Conservation (phyloP, 768 basidiomycete species). For the Suillus cothurnatus region DNA sequence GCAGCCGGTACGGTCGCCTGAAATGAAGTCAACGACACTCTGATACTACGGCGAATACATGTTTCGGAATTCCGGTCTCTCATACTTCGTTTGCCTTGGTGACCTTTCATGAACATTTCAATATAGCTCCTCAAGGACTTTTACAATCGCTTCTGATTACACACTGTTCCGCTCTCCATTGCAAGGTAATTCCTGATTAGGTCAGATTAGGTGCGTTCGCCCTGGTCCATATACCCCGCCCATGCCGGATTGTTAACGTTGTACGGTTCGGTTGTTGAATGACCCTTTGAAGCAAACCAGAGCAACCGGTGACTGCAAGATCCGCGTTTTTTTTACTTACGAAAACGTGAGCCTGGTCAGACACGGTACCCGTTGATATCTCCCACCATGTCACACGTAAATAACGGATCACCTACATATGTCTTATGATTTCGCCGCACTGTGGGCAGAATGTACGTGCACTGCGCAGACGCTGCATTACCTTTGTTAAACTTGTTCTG, state of each 20-base stretch:
- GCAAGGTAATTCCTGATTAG: constrained; percentile 4
- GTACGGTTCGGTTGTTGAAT: constrained; percentile 1
- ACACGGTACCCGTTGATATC: not conserved
- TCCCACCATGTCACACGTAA: constrained; percentile 1
- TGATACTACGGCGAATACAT: not conserved
- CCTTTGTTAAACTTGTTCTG: not conserved
- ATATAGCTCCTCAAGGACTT: not conserved
- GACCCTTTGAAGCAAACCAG: not conserved
- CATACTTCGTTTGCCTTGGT: too few relatives aligned
- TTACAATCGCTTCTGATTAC: not conserved
- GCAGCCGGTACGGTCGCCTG: not conserved
- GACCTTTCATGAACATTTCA: not conserved
- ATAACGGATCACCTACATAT: not conserved
- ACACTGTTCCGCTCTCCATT: not conserved
- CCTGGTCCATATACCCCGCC: not conserved
- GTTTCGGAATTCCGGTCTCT: too few relatives aligned
- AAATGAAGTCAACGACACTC: constrained; percentile 1
- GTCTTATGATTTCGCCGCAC: not conserved
- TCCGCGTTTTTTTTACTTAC: constrained; percentile 5
- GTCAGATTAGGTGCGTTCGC: constrained; percentile 5
- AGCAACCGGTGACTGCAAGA: constrained; percentile 2
- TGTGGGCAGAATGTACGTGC: not conserved
- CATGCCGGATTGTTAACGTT: not conserved
- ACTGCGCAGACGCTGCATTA: not conserved
- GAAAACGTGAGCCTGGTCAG: not conserved